Percentiles rank a stretch among this genome's conserved stretches.
Conservation (phyloP, 768 basidiomycete genomes). For the Mycena rebaudengoi region DNA sequence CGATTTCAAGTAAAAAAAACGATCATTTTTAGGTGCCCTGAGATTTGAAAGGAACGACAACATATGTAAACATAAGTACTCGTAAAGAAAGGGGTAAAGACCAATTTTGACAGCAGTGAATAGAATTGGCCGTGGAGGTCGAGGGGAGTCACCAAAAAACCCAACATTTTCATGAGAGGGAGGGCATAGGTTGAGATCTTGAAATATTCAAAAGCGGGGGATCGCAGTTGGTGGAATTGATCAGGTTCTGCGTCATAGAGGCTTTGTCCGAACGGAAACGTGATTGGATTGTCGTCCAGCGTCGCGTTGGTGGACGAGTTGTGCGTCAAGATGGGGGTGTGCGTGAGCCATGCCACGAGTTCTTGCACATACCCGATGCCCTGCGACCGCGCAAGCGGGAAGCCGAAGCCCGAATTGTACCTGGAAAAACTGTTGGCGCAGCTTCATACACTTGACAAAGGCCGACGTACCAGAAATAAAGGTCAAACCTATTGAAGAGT, state of each 20-base stretch:
- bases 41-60: too few relatives aligned
- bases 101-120: too few relatives aligned
- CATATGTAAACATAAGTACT: too few relatives aligned
- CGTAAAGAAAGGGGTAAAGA: too few relatives aligned
- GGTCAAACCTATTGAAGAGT: constrained; percentile 58
- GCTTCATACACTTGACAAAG: constrained; percentile 10
- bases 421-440: constrained; percentile 37
- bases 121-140: too few relatives aligned
- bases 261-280: constrained; percentile 75
- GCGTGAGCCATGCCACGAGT: constrained; percentile 81
- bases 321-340: constrained; percentile 72
- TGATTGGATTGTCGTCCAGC: constrained; percentile 70
- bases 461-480: constrained; percentile 63
- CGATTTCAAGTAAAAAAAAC: too few relatives aligned
- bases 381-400: constrained; percentile 77
- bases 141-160: too few relatives aligned
- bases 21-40: too few relatives aligned
- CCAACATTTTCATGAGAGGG: too few relatives aligned
- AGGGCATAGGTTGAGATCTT: too few relatives aligned
- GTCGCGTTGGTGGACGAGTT: constrained; percentile 90
- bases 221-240: constrained; percentile 78
- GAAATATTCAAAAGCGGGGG: too few relatives aligned
- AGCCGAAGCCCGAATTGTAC: constrained; percentile 84
- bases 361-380: constrained; percentile 88
- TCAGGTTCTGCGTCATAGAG: constrained; percentile 92